Evolutionary conservation across 2,329 filamentous ascomycete genomes (phyloP).

Genomic region (Chrysoporthe puriensis): DNA sequence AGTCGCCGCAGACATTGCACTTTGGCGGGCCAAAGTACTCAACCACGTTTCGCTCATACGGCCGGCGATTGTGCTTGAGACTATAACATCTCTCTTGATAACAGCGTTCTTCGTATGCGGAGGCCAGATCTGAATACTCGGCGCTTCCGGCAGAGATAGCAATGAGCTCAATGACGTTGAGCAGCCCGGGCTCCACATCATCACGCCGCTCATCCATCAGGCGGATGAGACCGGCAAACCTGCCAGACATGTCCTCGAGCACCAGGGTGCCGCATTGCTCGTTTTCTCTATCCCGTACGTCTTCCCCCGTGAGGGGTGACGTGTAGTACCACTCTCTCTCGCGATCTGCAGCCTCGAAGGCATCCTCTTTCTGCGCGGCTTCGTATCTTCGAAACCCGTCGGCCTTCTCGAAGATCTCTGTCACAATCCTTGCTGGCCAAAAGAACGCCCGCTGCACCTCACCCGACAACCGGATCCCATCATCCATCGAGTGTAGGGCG

Average conservation of each 20-base stretch:
- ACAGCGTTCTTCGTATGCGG: not conserved
- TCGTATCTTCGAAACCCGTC: not conserved
- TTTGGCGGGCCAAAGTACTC: not conserved
- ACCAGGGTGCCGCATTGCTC: conserved; percentile 2
- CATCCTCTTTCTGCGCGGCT: not conserved
- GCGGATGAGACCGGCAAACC: not conserved
- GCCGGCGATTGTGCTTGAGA: not conserved
- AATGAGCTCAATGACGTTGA: not conserved
- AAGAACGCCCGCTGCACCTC: not conserved
- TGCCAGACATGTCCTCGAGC: not conserved
- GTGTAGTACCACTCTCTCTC: not conserved
- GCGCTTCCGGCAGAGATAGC: not conserved
- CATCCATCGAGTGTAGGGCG: not conserved
- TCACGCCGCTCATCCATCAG: not conserved
- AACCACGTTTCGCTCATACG: not conserved
- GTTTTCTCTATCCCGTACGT: not conserved
- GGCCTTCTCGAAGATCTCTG: not conserved
- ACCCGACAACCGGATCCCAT: not conserved
- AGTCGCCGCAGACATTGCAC: not conserved
- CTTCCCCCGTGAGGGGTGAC: not conserved
- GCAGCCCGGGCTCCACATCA: not conserved
- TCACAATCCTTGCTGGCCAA: not conserved
- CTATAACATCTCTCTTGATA: not conserved
- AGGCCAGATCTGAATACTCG: not conserved
- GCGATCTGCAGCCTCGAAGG: conserved; percentile 3